Conservation (phyloP, 768 basidiomycete genomes). For the Boletus sp. region DNA sequence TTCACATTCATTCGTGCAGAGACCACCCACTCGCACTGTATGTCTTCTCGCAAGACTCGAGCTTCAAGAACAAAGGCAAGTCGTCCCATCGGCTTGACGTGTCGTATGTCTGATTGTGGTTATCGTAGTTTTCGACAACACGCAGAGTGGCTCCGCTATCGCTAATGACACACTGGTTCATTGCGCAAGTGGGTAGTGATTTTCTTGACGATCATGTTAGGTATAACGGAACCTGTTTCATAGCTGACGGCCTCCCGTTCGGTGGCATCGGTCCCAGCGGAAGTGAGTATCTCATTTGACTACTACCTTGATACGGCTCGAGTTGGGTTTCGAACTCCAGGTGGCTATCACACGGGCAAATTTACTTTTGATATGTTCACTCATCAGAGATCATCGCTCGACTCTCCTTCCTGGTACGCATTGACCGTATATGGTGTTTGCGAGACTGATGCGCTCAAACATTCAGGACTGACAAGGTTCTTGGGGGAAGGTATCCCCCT, state of each 20-base stretch:
- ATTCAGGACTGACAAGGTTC: constrained; percentile 25
- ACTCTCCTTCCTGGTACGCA: constrained; percentile 38
- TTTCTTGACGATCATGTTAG: not conserved
- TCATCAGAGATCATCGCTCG: constrained; percentile 59
- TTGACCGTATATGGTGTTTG: not conserved
- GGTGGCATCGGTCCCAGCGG: constrained; percentile 75
- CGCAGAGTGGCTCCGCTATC: constrained; percentile 66
- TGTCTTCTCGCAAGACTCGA: constrained; percentile 63
- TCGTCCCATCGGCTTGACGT: not conserved
- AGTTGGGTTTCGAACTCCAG: constrained; percentile 32
- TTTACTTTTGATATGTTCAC: constrained; percentile 77
- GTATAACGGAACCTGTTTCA: not conserved
- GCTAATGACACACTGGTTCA: constrained; percentile 74
- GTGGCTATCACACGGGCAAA: constrained; percentile 71
- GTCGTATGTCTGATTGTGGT: not conserved
- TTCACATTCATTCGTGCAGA: constrained; percentile 32
- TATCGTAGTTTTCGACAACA: constrained; percentile 59
- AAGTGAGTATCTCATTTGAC: constrained; percentile 43
- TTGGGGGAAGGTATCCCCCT: constrained; percentile 31
- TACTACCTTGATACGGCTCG: not conserved
- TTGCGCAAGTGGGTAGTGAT: constrained; percentile 42
- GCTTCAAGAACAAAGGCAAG: constrained; percentile 63
- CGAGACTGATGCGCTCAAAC: not conserved
- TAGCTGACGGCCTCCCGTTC: constrained; percentile 66
- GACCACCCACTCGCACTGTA: constrained; percentile 77